Evolutionary conservation across 2,329 filamentous ascomycete species (phyloP).

Genomic region (Cordyceps javanica): DNA sequence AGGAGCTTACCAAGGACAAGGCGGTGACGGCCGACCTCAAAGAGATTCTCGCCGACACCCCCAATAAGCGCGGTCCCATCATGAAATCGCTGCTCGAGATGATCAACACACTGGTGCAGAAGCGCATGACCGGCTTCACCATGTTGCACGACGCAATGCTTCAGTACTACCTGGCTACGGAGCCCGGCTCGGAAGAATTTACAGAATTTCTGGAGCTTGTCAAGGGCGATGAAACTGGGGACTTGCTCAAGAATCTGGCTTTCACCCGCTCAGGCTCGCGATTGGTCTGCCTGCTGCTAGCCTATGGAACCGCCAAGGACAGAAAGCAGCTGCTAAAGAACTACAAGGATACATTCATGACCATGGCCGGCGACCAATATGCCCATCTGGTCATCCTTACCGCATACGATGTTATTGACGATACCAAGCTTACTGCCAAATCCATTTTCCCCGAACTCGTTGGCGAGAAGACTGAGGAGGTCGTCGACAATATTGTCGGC

Average conservation of each 20-base stretch:
- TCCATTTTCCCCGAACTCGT: slow-evolving; percentile 82
- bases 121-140: slow-evolving; percentile 94
- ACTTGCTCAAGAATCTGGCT: slow-evolving; percentile 88
- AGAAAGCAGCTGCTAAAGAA: slow-evolving; percentile 81
- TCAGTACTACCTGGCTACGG: slow-evolving; percentile 83
- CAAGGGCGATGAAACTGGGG: slow-evolving; percentile 85
- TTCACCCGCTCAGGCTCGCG: slow-evolving; percentile 87
- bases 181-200: slow-evolving; percentile 71
- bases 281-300: slow-evolving; percentile 74
- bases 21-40: slow-evolving; percentile 62
- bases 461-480: slow-evolving; percentile 59
- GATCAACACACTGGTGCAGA: slow-evolving; percentile 90
- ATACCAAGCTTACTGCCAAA: slow-evolving; percentile 84
- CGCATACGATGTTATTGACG: slow-evolving; percentile 87
- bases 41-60: slow-evolving; percentile 66
- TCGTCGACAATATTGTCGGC: slow-evolving; percentile 58
- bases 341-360: slow-evolving; percentile 82
- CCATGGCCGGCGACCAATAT: slow-evolving; percentile 74
- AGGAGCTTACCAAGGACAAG: slow-evolving; percentile 52
- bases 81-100: slow-evolving; percentile 80
- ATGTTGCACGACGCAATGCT: slow-evolving; percentile 98
- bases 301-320: slow-evolving; percentile 85
- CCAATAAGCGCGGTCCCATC: slow-evolving; percentile 81
- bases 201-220: slow-evolving; percentile 84
- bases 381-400: slow-evolving; percentile 78